phyloP scores from a whole-genome alignment of 805 yeast genomes.

The Lachancea sp. region DNA sequence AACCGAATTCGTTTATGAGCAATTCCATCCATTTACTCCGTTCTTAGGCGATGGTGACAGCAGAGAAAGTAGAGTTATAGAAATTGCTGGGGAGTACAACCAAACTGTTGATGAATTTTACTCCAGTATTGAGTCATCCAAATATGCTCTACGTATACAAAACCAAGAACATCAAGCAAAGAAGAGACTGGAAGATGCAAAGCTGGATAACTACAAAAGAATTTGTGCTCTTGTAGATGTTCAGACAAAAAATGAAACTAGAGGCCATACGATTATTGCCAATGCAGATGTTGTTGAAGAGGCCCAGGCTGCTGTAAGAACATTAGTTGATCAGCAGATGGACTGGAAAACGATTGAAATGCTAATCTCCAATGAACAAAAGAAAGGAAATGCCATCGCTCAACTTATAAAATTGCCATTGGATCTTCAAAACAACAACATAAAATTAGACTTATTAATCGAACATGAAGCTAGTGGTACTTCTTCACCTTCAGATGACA shows the following conservation, averaged over 20 bases:
- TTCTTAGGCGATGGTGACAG: slow-evolving; percentile 33
- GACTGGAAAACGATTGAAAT: slow-evolving; percentile 90
- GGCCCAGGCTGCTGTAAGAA: slow-evolving; percentile 61
- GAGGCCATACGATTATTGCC: slow-evolving; percentile 67
- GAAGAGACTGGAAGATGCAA: slow-evolving; percentile 68
- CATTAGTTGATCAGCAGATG: slow-evolving; percentile 72
- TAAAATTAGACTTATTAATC: slow-evolving; percentile 49
- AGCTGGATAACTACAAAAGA: slow-evolving; percentile 62
- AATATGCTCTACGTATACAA: slow-evolving; percentile 65
- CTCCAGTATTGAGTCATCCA: slow-evolving; percentile 78
- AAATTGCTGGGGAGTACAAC: slow-evolving; percentile 57
- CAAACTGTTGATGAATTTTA: slow-evolving; percentile 77
- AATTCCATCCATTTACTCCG: slow-evolving; percentile 65
- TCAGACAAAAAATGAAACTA: slow-evolving; percentile 55
- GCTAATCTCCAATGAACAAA: slow-evolving; percentile 61
- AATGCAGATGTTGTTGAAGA: slow-evolving; percentile 66
- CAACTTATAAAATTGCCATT: slow-evolving; percentile 57
- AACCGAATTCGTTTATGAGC: slow-evolving; percentile 50
- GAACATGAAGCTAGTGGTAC: slow-evolving; percentile 6
- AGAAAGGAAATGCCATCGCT: slow-evolving; percentile 60
- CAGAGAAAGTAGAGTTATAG: slow-evolving; percentile 34
- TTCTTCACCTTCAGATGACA: background rate
- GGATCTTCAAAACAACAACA: slow-evolving; percentile 60
- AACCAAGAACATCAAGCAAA: slow-evolving; percentile 71
- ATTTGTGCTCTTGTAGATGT: slow-evolving; percentile 57